Evolutionary conservation across 352 stramenopile genomes (phyloP).

Genomic region (Phytophthora meadii): DNA sequence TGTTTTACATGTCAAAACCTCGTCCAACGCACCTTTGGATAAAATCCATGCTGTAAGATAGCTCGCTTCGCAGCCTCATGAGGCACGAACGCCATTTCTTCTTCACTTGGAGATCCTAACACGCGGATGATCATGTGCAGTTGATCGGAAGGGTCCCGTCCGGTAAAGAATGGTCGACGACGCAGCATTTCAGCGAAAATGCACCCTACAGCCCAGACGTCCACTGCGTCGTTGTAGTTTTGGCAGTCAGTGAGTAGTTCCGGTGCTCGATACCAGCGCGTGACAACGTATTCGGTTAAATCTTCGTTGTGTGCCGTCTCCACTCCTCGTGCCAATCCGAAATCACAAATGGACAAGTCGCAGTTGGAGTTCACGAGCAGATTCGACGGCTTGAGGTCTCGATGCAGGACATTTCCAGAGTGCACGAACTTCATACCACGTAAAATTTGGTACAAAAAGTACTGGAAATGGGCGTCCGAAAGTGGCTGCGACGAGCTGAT

Average conservation of each 20-base stretch:
- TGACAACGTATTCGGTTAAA: conserved; percentile 93
- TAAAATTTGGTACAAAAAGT: conserved; percentile 93
- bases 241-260: conserved; percentile 92
- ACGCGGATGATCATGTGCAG: conserved; percentile 88
- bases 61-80: conserved; percentile 90
- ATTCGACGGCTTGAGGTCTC: conserved; percentile 91
- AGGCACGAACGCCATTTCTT: conserved; percentile 98
- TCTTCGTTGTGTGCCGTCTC: conserved; percentile 85
- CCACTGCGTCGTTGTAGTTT: conserved; percentile 97
- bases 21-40: conserved; percentile 64
- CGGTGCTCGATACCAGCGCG: conserved; percentile 91
- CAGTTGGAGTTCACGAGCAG: conserved; percentile 92
- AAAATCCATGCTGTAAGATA: conserved; percentile 85
- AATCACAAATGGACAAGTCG: conserved; percentile 92
- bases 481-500: conserved; percentile 90
- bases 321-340: conserved; percentile 92
- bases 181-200: conserved; percentile 99
- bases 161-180: conserved; percentile 93
- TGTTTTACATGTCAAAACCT: neutral
- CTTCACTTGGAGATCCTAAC: conserved; percentile 94
- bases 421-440: conserved; percentile 98
- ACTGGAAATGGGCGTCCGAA: conserved; percentile 90
- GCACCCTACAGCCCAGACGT: conserved; percentile 97
- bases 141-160: conserved; percentile 82
- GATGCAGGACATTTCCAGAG: conserved; percentile 94